Base-by-base conservation (phyloP, 2,329 filamentous ascomycete genomes). In the Eutypa lata region DNA sequence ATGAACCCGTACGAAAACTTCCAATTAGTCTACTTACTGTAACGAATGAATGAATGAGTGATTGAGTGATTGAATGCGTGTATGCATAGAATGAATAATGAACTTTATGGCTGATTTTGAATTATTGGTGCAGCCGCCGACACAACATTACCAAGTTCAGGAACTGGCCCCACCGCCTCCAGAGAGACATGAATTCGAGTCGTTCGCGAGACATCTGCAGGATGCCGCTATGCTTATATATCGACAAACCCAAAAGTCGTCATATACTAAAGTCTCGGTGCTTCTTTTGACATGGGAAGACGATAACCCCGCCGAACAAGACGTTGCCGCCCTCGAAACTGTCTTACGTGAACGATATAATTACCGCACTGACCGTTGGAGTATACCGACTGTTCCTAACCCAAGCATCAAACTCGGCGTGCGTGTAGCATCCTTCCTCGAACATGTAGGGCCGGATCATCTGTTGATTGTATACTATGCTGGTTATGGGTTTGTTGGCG, bases 221-320 rank as follows among this genome's bases (percentile, higher is more conserved):
- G 84, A 87, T 76, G 84, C 83, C 48, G 83, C 84, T 58, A 85
- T 86, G 78, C 74, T 85, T 62, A 85, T 87, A 59, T 82, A 85
- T 65, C 77, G 81, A 57, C 83, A 86, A 68, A 81, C 81, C 45
- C 80, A 85, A 63, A 77, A 76, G 53, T 75, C 76, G 3, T 77
- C 77, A 22, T 85, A 87, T 58, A 76, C 72, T 18, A 78, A 76
- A 52, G 82, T 83, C 14, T 85, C 82, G 3, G 83, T 84, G 11
- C 69, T 87, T 33, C 68, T 87, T 47, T 60, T 87, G 54, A 76
- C 80, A 51, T 87, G 84, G 84, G 81, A 86, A 58, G 82, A 84
- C 51, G 82, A 87, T 59, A 68, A 69, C 42, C 73, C 73, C 35
- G 74, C 79, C 46, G 76, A 83, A 52, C 70, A 75, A 46, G 82